These are phyloP conservation scores for Leishmania lainsoni DNA, from an alignment of 208 protist species.

Conservation along the genomic window DNA sequence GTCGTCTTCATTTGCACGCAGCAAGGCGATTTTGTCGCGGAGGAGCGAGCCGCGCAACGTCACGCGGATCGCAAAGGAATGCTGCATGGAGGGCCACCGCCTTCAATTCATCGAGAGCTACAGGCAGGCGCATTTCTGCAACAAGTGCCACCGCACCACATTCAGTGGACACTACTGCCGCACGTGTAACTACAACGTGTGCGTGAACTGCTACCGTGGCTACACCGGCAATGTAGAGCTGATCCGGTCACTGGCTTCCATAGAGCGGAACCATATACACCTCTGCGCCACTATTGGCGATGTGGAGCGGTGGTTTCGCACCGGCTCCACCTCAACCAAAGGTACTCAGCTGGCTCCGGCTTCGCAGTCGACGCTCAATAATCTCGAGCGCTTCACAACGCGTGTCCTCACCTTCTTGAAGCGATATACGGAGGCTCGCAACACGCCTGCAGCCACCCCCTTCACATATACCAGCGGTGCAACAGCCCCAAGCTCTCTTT, in stretches of 20 bases:
- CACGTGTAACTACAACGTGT: constrained; percentile 65
- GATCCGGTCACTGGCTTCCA: constrained; percentile 18
- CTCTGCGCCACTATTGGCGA: constrained; percentile 75
- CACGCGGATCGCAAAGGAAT: constrained; percentile 33
- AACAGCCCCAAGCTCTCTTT: constrained; percentile 2
- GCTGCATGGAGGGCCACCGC: constrained; percentile 63
- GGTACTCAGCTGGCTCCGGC: constrained; percentile 65
- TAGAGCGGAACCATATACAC: constrained; percentile 58
- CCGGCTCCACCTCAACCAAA: constrained; percentile 74
- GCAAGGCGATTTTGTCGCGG: neutral
- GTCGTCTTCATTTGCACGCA: neutral
- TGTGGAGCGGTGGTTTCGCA: constrained; percentile 85
- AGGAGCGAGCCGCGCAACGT: constrained; percentile 10
- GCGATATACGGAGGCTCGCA: constrained; percentile 22
- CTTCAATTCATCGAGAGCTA: constrained; percentile 32
- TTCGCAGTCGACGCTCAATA: constrained; percentile 57
- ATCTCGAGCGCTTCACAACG: constrained; percentile 55
- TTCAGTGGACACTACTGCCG: constrained; percentile 46
- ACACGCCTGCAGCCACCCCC: neutral
- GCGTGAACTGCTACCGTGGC: constrained; percentile 44
- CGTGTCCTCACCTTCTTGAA: constrained; percentile 54
- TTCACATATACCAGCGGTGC: neutral
- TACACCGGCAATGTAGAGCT: constrained; percentile 46
- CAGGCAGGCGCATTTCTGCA: constrained; percentile 29
- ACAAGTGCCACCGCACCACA: constrained; percentile 40